phyloP scores from a whole-genome alignment of 164 flowering plant species.

The Houttuynia cordata region DNA sequence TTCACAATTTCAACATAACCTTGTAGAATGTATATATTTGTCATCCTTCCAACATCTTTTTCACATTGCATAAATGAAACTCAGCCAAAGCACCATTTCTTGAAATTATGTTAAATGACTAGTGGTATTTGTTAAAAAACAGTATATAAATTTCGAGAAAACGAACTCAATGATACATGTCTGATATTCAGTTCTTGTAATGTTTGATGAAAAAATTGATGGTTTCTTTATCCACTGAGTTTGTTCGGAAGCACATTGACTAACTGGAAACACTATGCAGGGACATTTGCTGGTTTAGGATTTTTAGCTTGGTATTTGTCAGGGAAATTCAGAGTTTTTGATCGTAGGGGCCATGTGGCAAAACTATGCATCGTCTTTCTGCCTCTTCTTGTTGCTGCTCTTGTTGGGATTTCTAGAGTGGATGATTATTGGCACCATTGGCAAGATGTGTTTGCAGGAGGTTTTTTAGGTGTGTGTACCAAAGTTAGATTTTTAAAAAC shows the following conservation, averaged over 20 bases:
- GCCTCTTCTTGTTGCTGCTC: constrained; percentile 49
- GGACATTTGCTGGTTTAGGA: constrained; percentile 66
- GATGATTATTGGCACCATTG: constrained; percentile 88
- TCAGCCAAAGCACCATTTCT: too few species aligned
- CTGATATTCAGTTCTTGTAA: too few species aligned
- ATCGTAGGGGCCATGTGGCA: constrained; percentile 55
- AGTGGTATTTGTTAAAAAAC: too few species aligned
- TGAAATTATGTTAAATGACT: too few species aligned
- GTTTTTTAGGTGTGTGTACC: constrained; percentile 39
- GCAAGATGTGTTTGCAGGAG: constrained; percentile 81
- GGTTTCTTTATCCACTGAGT: too few species aligned
- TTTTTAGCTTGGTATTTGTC: constrained; percentile 54
- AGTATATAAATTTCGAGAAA: too few species aligned
- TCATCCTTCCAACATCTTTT: too few species aligned
- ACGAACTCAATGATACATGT: too few species aligned
- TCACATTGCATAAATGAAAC: too few species aligned
- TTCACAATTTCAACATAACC: too few species aligned
- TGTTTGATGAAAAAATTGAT: too few species aligned
- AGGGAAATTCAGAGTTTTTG: constrained; percentile 59
- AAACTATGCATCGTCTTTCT: constrained; percentile 53
- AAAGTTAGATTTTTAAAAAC: neutral
- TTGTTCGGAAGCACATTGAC: constrained; percentile 4
- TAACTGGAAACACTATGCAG: constrained; percentile 20
- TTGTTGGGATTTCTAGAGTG: constrained; percentile 62
- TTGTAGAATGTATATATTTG: too few species aligned